phyloP scores from a whole-genome alignment of 805 yeast species.

The Nakazawaea pomicola region DNA sequence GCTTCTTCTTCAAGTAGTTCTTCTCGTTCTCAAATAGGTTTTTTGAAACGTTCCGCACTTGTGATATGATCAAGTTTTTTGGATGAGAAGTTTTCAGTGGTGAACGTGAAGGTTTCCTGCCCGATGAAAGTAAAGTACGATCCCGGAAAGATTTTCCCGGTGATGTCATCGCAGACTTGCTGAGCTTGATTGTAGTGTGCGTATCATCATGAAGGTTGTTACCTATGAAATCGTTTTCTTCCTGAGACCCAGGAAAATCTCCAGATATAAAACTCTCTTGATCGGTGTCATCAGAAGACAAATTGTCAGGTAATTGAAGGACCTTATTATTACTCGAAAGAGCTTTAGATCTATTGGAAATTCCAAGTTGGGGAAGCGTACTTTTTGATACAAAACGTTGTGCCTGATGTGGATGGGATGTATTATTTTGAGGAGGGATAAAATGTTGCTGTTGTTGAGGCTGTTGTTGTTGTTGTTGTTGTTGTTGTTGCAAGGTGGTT shows the following conservation, averaged over 20 bases:
- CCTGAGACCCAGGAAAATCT: too few species aligned
- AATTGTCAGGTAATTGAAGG: neutral
- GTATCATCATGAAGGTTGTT: slow-evolving; percentile 4
- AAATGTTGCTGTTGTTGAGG: neutral
- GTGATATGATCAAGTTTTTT: slow-evolving; percentile 6
- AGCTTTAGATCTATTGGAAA: neutral
- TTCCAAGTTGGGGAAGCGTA: slow-evolving; percentile 1
- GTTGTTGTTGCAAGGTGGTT: slow-evolving; percentile 2
- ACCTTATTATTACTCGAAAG: too few species aligned
- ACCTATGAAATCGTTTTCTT: too few species aligned
- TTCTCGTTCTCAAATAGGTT: slow-evolving; percentile 9
- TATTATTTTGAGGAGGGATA: too few species aligned
- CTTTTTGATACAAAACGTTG: neutral
- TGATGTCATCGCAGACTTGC: neutral
- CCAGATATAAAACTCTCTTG: slow-evolving; percentile 6
- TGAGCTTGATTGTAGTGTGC: slow-evolving; percentile 9
- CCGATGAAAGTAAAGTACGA: neutral
- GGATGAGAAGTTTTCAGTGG: neutral
- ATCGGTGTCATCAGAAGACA: slow-evolving; percentile 4
- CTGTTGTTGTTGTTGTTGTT: neutral
- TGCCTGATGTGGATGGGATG: neutral
- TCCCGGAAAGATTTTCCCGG: slow-evolving; percentile 2
- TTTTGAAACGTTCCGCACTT: slow-evolving; percentile 12
- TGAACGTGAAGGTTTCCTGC: neutral
- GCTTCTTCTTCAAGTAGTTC: slow-evolving; percentile 10